Base-by-base conservation (phyloP, 192 early-diverging fungal genomes). In the Gamsiella multidivaricata region DNA sequence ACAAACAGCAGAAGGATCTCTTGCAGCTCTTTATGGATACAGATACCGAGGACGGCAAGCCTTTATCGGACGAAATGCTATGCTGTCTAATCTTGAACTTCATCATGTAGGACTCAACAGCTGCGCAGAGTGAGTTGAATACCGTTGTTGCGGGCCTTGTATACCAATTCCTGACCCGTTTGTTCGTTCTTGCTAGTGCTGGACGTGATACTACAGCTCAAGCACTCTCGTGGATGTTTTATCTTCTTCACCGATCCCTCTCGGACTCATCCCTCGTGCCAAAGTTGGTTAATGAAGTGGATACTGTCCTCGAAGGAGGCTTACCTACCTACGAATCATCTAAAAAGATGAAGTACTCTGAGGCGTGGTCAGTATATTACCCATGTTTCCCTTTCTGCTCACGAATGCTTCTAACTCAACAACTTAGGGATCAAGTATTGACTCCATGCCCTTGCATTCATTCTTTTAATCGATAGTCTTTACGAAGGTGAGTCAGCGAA, bases 21-120 rank as follows among this genome's bases (percentile, higher is more conserved):
- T 59, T 86, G 55, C 56, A 78, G 23, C 54, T 86, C 28, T 86
- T 86, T 61, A 78, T 88, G 80, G 53, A 80, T 26, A 69, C 62
- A 54, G 68, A 64, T 49, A 59, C 49, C 1, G 83, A 85, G n/a
- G 68, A 83, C 59, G 86, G 84, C 37, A 36, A 57, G 46, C 56
- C 26, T 3, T 54, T 83, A 3, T 70, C 67, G 3, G 79, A 82
- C 34, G 61, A 73, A 41, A 81, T 86, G 63, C 78, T 88, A 25
- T 68, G 62, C 25, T 85, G 86, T 47, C 39, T 85, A 17, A 53
- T 85, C 14, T 34, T 86, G 6, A 88, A 86, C 64, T 80, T 88
- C 25, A 71, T 65, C 36, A 78, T 67, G 47, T 67, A 54, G 22
- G 36, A 20, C 50, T n/a, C n/a, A n/a, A n/a, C n/a, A 28, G 5